A percentile compares a stretch with the other conserved stretches of the same genome.
Evolutionary conservation across 208 protist species (phyloP).

Genomic region (Acanthamoeba sp.): DNA sequence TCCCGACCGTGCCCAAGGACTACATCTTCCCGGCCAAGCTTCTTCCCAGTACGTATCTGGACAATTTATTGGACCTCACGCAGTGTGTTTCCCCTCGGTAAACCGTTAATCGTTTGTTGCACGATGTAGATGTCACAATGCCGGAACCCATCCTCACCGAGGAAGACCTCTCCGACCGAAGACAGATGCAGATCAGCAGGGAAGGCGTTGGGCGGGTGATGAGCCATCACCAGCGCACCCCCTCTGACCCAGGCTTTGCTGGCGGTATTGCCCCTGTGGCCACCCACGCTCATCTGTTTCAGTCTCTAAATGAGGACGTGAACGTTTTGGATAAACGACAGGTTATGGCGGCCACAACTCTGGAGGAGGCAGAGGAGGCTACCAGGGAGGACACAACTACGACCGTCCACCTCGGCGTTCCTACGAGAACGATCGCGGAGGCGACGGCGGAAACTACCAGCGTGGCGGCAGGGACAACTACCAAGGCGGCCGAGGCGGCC

Average conservation of each 20-base stretch:
- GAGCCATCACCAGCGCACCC: not conserved
- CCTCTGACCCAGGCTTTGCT: not conserved
- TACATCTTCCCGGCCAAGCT: constrained; percentile 47
- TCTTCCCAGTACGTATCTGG: constrained; percentile 33
- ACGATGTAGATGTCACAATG: constrained; percentile 12
- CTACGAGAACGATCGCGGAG: not conserved
- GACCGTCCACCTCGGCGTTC: not conserved
- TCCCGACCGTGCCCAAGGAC: constrained; percentile 3
- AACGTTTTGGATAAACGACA: not conserved
- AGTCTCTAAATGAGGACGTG: too few relatives aligned
- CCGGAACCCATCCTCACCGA: constrained; percentile 47
- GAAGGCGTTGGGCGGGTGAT: constrained; percentile 17
- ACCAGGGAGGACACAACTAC: not conserved
- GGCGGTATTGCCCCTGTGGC: too few relatives aligned
- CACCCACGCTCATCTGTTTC: not conserved
- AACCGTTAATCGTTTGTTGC: not conserved
- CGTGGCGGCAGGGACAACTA: not conserved
- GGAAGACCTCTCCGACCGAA: constrained; percentile 13
- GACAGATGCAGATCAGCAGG: constrained; percentile 1
- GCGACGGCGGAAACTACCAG: not conserved
- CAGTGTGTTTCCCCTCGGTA: too few relatives aligned
- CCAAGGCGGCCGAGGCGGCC: not conserved
- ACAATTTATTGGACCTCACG: too few relatives aligned
- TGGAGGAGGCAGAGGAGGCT: not conserved
- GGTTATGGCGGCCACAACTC: not conserved